Base-by-base conservation (phyloP, 805 yeast species). In the Soucietia sequanensis region DNA sequence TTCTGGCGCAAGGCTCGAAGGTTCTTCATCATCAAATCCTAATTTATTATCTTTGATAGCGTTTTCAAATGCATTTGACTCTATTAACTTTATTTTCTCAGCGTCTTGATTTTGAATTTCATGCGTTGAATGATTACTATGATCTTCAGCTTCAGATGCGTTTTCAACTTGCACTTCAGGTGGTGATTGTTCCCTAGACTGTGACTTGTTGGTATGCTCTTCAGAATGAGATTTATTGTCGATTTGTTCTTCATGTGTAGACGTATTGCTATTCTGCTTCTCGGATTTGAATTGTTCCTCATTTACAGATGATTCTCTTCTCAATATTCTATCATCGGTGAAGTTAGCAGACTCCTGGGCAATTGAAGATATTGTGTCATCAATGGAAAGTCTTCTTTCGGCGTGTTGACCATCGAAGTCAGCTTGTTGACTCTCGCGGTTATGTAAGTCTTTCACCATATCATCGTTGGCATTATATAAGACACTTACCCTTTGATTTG, bases 311-410 rank as follows among this genome's bases (percentile, higher is more conserved):
- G 17, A 13, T n/a, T 26, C 24, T 18, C 22, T 20, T 31, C 36
- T 20, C 34, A 41, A 34, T 11, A 41, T 34, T 22, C 18, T 21
- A 13, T 34, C 38, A 17, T 33, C 41, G 16, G 43, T 43, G 23
- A 32, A 25, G 3, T 9, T 15, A 10, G 40, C 47, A 4, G 43
- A 32, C 9, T 33, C 12, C 14, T 24, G 22, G 7, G 47, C 47
- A 23, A 35, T 29, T 5, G 41, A 35, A 5, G 42, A 25, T n/a
- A 43, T 43, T 18, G 37, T 38, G 22, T 36, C 39, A 23, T 34
- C 45, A 18, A 43, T 37, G 6, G 38, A 36, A 5, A 27, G 14
- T 14, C 28, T 37, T n/a, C 42, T 23, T 5, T 17, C 22, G 7
- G 16, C 19, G 12, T 29, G 18, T 24, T 16, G n/a, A 11, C 23